Conservation (phyloP, 2,329 filamentous ascomycete species). For the Daldinia eschscholtzii region DNA sequence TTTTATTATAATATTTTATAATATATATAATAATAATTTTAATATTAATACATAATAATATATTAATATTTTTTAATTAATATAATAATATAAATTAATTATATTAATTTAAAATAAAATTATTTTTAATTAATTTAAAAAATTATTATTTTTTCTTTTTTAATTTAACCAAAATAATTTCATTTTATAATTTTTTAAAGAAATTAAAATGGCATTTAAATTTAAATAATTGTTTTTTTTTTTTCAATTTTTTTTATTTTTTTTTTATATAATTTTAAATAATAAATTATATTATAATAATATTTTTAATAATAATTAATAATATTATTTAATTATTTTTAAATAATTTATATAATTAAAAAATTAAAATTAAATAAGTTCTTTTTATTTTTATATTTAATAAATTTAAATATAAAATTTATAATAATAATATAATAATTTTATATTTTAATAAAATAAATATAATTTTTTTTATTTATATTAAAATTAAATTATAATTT, state of each 20-base stretch:
- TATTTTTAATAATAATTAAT: conserved; percentile 11
- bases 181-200: neutral
- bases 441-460: conserved; percentile 1
- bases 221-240: neutral
- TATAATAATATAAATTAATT: conserved; percentile 1
- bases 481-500: neutral
- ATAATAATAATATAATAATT: neutral
- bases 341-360: conserved; percentile 2
- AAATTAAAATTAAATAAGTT: conserved; percentile 10
- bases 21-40: conserved; percentile 7
- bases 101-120: conserved; percentile 11
- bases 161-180: neutral
- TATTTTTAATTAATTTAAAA: conserved; percentile 13
- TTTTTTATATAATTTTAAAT: conserved; percentile 12
- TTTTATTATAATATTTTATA: conserved; percentile 2
- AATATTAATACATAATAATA: neutral
- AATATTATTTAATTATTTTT: neutral
- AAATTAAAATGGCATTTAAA: conserved; percentile 1
- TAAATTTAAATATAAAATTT: neutral
- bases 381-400: neutral
- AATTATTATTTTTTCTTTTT: neutral
- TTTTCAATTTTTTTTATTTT: neutral
- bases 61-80: no score
- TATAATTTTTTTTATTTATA: neutral
- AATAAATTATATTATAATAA: conserved; percentile 6